phyloP scores from a whole-genome alignment of 192 early-diverging fungal genomes.

The Mortierella antarctica region DNA sequence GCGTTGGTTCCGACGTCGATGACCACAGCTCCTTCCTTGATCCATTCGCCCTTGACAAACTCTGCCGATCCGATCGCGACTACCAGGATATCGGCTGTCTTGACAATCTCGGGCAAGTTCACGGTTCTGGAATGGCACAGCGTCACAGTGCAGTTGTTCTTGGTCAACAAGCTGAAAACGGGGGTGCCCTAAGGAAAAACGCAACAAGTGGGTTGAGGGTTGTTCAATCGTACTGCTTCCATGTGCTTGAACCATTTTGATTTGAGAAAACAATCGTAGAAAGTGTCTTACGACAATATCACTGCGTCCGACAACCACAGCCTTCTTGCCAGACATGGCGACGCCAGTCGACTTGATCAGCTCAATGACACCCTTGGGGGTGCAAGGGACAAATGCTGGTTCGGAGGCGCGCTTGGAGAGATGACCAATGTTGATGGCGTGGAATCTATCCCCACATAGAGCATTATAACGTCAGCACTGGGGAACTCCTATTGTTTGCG shows the following conservation, averaged over 20 bases:
- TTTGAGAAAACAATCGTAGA: background rate
- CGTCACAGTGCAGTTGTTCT: constrained; percentile 91
- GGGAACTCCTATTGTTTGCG: background rate
- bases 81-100: constrained; percentile 88
- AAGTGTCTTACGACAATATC: constrained; percentile 87
- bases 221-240: too few relatives aligned
- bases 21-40: constrained; percentile 93
- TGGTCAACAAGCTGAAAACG: constrained; percentile 84
- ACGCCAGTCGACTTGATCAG: constrained; percentile 81
- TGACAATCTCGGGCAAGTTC: constrained; percentile 78
- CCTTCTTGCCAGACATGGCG: constrained; percentile 80
- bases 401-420: constrained; percentile 84
- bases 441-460: constrained; percentile 71
- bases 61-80: constrained; percentile 88
- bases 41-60: constrained; percentile 91
- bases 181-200: constrained; percentile 74
- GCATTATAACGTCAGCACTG: background rate
- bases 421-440: constrained; percentile 92
- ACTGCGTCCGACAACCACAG: constrained; percentile 95
- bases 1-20: constrained; percentile 99
- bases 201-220: background rate
- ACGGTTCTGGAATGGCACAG: constrained; percentile 90
- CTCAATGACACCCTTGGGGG: constrained; percentile 94
- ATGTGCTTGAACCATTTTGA: too few relatives aligned
- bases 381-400: constrained; percentile 94